A percentile compares a stretch with the other conserved stretches of the same genome.
Conservation (phyloP, 2,329 filamentous ascomycete genomes). For the Aspergillus carbonarius region DNA sequence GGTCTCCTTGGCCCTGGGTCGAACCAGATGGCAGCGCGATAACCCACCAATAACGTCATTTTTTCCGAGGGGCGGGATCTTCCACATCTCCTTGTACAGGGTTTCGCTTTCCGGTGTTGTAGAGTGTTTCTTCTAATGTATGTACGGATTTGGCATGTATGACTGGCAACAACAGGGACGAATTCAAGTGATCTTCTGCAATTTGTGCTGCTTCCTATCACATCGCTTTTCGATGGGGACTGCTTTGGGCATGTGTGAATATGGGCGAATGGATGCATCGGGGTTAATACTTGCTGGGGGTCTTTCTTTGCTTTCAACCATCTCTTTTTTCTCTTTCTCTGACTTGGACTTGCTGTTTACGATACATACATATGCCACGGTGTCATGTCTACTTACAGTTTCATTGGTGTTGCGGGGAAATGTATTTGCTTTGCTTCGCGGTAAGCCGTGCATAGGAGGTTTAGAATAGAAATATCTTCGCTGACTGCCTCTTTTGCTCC, state of each 20-base stretch:
- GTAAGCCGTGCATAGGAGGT: not conserved
- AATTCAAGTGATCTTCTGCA: conserved; percentile 12
- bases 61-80: conserved; percentile 3
- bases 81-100: conserved; percentile 13
- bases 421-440: not conserved
- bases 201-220: conserved; percentile 6
- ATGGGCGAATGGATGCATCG: conserved; percentile 12
- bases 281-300: conserved; percentile 5
- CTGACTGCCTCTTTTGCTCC: not conserved
- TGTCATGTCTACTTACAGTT: not conserved
- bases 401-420: not conserved
- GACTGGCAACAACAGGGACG: conserved; percentile 16
- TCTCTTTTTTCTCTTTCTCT: not conserved
- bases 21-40: conserved; percentile 36
- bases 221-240: not conserved
- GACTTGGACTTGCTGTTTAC: not conserved
- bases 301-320: conserved; percentile 2
- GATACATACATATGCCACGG: not conserved
- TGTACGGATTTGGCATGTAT: conserved; percentile 24
- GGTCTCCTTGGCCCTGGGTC: conserved; percentile 30
- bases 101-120: conserved; percentile 15
- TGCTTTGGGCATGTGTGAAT: conserved; percentile 17
- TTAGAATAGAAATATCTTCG: not conserved
- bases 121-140: conserved; percentile 21
- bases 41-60: conserved; percentile 9